phyloP scores from a whole-genome alignment of 495 filamentous ascomycete species.

The Penicillium odoratum region DNA sequence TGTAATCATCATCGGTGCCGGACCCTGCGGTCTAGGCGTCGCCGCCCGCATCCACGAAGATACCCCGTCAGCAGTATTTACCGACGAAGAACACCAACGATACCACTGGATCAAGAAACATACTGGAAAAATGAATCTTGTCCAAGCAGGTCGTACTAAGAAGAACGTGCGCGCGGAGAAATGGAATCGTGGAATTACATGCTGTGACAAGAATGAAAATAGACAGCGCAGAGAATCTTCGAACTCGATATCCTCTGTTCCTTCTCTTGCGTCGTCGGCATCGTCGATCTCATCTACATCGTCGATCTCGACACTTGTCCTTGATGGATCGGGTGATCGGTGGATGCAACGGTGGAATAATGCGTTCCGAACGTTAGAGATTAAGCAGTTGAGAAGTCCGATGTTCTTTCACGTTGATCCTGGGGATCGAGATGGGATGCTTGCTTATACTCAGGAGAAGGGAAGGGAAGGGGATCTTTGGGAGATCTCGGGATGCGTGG shows the following conservation, averaged over 20 bases:
- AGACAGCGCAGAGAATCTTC: slow-evolving; percentile 22
- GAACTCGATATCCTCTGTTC: slow-evolving; percentile 27
- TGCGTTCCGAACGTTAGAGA: slow-evolving; percentile 56
- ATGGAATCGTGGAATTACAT: slow-evolving; percentile 25
- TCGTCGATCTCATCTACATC: slow-evolving; percentile 32
- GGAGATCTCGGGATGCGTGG: slow-evolving; percentile 61
- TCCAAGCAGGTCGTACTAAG: slow-evolving; percentile 32
- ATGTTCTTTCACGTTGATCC: slow-evolving; percentile 71
- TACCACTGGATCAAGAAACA: slow-evolving; percentile 65
- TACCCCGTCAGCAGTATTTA: slow-evolving; percentile 64
- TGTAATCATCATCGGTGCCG: slow-evolving; percentile 62
- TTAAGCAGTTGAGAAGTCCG: slow-evolving; percentile 60
- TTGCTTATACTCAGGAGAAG: slow-evolving; percentile 57
- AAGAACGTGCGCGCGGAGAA: slow-evolving; percentile 33
- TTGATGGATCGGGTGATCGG: slow-evolving; percentile 51
- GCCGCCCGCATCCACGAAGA: slow-evolving; percentile 59
- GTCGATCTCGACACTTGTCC: slow-evolving; percentile 38
- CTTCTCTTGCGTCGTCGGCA: background rate
- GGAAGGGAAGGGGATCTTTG: slow-evolving; percentile 51
- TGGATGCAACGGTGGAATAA: slow-evolving; percentile 62
- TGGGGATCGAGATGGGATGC: slow-evolving; percentile 60
- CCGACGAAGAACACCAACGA: slow-evolving; percentile 63
- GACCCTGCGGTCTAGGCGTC: slow-evolving; percentile 61
- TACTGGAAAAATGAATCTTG: slow-evolving; percentile 44
- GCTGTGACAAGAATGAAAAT: slow-evolving; percentile 17